These are phyloP conservation scores for Piper longum DNA, from an alignment of 164 flowering plant species.

Conservation along the genomic window DNA sequence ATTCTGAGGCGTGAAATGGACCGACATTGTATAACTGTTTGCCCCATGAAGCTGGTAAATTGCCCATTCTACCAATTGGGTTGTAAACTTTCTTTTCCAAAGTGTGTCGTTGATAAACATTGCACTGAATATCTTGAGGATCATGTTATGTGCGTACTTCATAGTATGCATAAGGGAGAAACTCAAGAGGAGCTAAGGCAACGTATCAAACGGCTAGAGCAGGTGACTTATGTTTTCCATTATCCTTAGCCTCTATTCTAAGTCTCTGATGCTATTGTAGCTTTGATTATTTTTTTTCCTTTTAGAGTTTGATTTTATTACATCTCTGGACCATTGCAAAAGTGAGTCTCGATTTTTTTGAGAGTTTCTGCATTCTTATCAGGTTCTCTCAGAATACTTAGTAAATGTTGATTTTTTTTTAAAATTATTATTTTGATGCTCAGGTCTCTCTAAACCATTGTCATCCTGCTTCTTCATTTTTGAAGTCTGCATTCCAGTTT, in stretches of 20 bases:
- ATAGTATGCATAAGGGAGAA: conserved; percentile 37
- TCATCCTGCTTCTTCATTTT: no score
- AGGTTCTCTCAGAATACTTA: no score
- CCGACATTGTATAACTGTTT: conserved; percentile 75
- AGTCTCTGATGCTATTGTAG: neutral
- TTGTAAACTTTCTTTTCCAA: conserved; percentile 43
- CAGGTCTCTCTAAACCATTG: no score
- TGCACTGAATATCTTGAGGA: conserved; percentile 28
- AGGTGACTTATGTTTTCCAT: conserved; percentile 24
- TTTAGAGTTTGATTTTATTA: neutral
- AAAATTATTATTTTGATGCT: no score
- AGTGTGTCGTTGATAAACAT: conserved; percentile 34
- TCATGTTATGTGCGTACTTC: conserved; percentile 42
- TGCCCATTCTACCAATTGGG: conserved; percentile 73
- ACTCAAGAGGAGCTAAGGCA: conserved; percentile 28
- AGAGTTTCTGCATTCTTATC: no score
- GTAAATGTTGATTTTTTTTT: no score
- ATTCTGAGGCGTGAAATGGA: conserved; percentile 87
- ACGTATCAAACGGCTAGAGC: conserved; percentile 25
- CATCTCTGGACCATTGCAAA: no score
- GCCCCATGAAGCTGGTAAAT: conserved; percentile 79
- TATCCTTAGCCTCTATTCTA: neutral
- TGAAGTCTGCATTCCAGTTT: no score
- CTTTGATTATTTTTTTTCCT: neutral
- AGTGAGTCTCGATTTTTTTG: no score